Evolutionary conservation across 2,329 filamentous ascomycete genomes (phyloP).

Genomic region (Ilyonectria destructans): DNA sequence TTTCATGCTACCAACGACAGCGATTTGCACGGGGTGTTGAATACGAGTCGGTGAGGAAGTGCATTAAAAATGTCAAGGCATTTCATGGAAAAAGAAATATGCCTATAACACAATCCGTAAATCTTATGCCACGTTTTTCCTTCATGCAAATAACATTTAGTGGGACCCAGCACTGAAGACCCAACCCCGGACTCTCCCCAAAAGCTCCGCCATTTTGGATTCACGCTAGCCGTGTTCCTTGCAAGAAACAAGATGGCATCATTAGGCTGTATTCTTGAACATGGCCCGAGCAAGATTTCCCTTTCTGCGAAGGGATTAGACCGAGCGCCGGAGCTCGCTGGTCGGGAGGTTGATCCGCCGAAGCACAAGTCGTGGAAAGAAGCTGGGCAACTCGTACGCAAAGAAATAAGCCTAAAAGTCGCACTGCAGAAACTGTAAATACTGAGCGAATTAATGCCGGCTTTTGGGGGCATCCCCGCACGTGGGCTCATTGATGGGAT

Average conservation of each 20-base stretch:
- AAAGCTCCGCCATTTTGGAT: not conserved
- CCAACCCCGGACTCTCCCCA: not conserved
- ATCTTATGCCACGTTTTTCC: not conserved
- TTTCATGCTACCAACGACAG: not conserved
- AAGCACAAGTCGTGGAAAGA: not conserved
- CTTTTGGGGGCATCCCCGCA: not conserved
- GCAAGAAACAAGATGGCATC: not conserved
- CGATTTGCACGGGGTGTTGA: too few relatives aligned
- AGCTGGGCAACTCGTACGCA: not conserved
- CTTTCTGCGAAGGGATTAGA: not conserved
- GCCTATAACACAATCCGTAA: not conserved
- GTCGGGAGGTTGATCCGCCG: not conserved
- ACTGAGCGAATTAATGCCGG: not conserved
- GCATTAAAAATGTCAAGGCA: too few relatives aligned
- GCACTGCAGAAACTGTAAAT: not conserved
- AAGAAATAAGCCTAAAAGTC: not conserved
- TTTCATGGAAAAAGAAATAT: not conserved
- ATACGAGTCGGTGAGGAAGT: too few relatives aligned
- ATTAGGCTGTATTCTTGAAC: not conserved
- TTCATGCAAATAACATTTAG: not conserved
- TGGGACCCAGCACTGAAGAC: not conserved
- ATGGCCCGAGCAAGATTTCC: not conserved
- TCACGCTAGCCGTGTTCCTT: not conserved
- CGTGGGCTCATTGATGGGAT: constrained; percentile 5
- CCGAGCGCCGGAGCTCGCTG: constrained; percentile 6